Percentiles rank a stretch among this genome's conserved stretches.
Evolutionary conservation across 139 green algal genomes (phyloP).

Genomic region (Picochlorum sp.): DNA sequence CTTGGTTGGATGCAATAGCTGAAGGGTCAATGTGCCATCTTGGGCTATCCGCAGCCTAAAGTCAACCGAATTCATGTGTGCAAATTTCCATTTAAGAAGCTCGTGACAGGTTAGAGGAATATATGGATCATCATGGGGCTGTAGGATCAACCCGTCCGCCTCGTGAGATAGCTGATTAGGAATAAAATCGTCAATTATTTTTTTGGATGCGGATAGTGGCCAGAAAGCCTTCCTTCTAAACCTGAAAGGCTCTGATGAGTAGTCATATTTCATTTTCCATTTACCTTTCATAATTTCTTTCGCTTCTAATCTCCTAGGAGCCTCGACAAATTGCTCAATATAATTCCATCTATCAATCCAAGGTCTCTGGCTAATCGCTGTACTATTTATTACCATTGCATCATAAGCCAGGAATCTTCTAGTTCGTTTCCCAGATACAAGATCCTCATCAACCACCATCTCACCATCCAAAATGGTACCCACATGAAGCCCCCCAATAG

Average conservation of each 20-base stretch:
- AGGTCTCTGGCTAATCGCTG: slow-evolving; percentile 24
- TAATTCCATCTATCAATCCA: slow-evolving; percentile 45
- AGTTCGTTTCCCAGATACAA: slow-evolving; percentile 16
- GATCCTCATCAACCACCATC: slow-evolving; percentile 85
- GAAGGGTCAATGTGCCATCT: background rate
- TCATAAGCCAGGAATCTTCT: slow-evolving; percentile 84
- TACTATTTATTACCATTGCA: slow-evolving; percentile 55
- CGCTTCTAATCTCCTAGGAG: slow-evolving; percentile 39
- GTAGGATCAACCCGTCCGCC: slow-evolving; percentile 89
- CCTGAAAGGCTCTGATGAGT: slow-evolving; percentile 48
- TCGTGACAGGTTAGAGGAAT: slow-evolving; percentile 62
- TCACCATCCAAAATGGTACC: slow-evolving; percentile 90
- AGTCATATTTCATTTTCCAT: slow-evolving; percentile 14
- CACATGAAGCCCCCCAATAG: background rate
- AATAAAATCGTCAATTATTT: slow-evolving; percentile 68
- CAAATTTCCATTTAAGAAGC: slow-evolving; percentile 97
- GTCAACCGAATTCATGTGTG: slow-evolving; percentile 91
- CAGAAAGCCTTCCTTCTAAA: slow-evolving; percentile 87
- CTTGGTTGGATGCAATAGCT: slow-evolving; percentile 10
- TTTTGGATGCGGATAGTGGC: slow-evolving; percentile 33
- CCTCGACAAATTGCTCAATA: slow-evolving; percentile 35
- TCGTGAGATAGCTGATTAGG: slow-evolving; percentile 68
- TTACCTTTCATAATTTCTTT: slow-evolving; percentile 18
- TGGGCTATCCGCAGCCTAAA: slow-evolving; percentile 52
- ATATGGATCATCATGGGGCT: slow-evolving; percentile 63